Base-by-base conservation (phyloP, 768 basidiomycete genomes). In the Trametopsis cervina region DNA sequence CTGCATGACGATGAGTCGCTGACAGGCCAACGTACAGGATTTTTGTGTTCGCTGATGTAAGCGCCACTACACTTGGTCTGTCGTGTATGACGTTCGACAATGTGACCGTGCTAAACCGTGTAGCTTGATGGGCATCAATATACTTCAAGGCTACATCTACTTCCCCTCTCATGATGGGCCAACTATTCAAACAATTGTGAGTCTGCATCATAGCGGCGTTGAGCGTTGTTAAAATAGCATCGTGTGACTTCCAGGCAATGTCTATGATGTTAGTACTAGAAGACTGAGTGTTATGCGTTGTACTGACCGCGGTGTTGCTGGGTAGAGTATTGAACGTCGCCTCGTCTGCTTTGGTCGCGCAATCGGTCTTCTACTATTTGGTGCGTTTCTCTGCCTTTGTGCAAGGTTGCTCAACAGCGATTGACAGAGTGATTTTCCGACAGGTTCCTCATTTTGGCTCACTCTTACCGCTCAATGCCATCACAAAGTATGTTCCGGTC, bases 361-460 rank as follows among this genome's bases (percentile, higher is more conserved):
- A 74, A 52, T 71, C 71, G 2, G 59, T 75, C 22, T 73, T 71
- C 53, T 69, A 71, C 51, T 75, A 75, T 49, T 56, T 73, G 45
- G 73, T 72, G 41, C 33, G 60, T 50, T 13, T 21, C 4, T 37
- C 10, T 5, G 7, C 9, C 48, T 9, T 13, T 17, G 37, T 17
- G 15, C 9, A 26, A 2, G 15, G 24, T 33, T 13, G 22, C 40
- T 21, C 23, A 42, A 20, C 25, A n/a, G n/a, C n/a, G n/a, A n/a
- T n/a, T n/a, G n/a, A n/a, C n/a, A n/a, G n/a, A n/a, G n/a, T n/a
- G n/a, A n/a, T n/a, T n/a, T n/a, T n/a, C n/a, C n/a, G n/a, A 4
- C 15, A 75, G 73, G 63, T 75, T 4, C 73, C 72, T 0, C 62
- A 71, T 49, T 75, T 67, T 44, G 73, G 73, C 4, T 70, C 70